phyloP scores from a whole-genome alignment of 1,284 basidiomycete species.

The Tylopilus sp. region DNA sequence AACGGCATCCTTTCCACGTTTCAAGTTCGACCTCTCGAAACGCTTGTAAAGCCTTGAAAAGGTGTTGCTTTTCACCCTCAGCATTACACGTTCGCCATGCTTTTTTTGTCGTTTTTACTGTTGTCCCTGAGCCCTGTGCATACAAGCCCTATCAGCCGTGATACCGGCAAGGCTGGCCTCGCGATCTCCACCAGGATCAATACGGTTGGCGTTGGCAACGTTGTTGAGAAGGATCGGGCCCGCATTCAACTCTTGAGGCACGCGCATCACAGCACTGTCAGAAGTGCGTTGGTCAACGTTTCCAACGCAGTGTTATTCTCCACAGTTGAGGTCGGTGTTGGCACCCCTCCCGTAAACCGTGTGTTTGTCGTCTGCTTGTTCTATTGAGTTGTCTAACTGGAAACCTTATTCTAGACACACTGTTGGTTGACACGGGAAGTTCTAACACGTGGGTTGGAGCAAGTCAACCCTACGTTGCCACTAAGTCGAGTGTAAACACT shows the following conservation, averaged over 20 bases:
- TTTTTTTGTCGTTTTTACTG: slow-evolving; percentile 2
- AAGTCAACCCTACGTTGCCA: slow-evolving; percentile 34
- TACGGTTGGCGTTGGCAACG: slow-evolving; percentile 8
- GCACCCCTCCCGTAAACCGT: background rate
- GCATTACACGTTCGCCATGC: too few relatives aligned
- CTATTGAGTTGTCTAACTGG: slow-evolving; percentile 32
- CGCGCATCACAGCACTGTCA: too few relatives aligned
- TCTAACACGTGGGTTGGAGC: slow-evolving; percentile 40
- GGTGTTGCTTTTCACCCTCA: too few relatives aligned
- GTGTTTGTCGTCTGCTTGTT: slow-evolving; percentile 38
- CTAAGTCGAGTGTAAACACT: slow-evolving; percentile 43
- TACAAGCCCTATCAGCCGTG: slow-evolving; percentile 10
- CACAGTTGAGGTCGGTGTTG: background rate
- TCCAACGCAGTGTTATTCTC: background rate
- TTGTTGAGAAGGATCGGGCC: slow-evolving; percentile 23
- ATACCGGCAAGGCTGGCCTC: slow-evolving; percentile 13
- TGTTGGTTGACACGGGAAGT: slow-evolving; percentile 33
- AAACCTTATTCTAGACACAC: slow-evolving; percentile 20
- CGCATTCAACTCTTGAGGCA: slow-evolving; percentile 11
- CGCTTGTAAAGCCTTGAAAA: too few relatives aligned
- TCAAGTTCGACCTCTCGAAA: too few relatives aligned
- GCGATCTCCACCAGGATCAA: slow-evolving; percentile 6
- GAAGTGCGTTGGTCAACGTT: background rate
- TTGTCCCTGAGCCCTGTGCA: background rate
- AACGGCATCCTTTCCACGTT: too few relatives aligned